Percentiles rank a stretch among this genome's conserved stretches.
These are phyloP conservation scores for Cercophora samala DNA, from an alignment of 495 filamentous ascomycete species.

Conservation along the genomic window DNA sequence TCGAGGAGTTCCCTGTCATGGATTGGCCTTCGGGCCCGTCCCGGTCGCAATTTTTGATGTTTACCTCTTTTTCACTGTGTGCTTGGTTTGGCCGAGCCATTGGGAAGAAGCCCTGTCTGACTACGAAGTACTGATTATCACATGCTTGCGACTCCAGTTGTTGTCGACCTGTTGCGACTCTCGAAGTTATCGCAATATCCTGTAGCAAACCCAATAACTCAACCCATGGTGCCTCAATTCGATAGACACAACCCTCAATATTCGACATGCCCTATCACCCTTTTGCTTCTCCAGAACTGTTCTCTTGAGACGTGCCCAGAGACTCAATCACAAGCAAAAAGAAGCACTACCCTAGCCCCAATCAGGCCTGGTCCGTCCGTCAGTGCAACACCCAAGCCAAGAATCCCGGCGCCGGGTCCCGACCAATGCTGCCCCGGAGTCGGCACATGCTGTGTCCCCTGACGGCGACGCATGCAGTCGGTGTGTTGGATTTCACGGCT, in stretches of 20 bases:
- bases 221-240: not conserved
- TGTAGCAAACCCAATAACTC: not conserved
- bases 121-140: too few relatives aligned
- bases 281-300: not conserved
- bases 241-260: too few relatives aligned
- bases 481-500: not conserved
- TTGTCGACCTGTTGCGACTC: not conserved
- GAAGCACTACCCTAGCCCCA: not conserved
- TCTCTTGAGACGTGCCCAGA: not conserved
- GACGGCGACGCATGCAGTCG: not conserved
- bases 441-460: not conserved
- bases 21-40: constrained; percentile 31
- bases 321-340: not conserved
- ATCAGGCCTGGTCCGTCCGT: not conserved
- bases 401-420: not conserved
- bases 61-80: constrained; percentile 24
- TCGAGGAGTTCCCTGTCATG: constrained; percentile 24
- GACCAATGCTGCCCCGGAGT: not conserved
- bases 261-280: too few relatives aligned
- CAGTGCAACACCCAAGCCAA: not conserved
- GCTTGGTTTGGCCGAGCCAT: constrained; percentile 22
- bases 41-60: constrained; percentile 29
- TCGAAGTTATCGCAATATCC: not conserved
- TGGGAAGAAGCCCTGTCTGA: constrained; percentile 16
- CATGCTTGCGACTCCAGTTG: not conserved